Evolutionary conservation across 139 green algal genomes (phyloP), one percentile per base, ranked within the genome.

Genomic region (Chlamydomonas applanata): DNA sequence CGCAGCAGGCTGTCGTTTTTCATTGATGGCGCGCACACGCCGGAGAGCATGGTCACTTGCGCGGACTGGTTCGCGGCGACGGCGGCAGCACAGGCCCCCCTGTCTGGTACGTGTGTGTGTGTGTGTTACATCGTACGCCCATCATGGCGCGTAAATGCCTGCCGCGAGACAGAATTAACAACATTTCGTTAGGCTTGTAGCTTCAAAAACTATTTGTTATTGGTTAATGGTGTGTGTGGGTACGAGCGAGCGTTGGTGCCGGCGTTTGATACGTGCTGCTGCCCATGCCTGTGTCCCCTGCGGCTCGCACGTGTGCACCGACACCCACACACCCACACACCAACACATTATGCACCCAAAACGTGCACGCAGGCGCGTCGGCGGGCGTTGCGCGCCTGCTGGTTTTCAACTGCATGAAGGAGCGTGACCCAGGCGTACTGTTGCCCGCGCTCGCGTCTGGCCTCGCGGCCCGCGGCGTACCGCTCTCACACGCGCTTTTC

Each of bases 11-110:
- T 99, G 61, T 88, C 85, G 0, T 95, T 97, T 69, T 99, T 84
- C 72, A 82, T 99, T 27, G 96, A 99, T 75, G 96, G 96, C 14
- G 96, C 96, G 2, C 96, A 99, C 81, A 98, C 96, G 11, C 81
- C 87, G 0, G 96, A 99, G 79, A 97, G 91, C 85, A 94, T 98
- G 87, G 85, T 74, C 1, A 85, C 83, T 16, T 98, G 95, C 77
- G 95, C 79, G 0, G 56, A 88, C 3, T 99, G 96, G 96, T 99
- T 98, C 85, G 84, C 79, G 0, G 76, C 80, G 2, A 70, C 53
- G 59, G 45, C 76, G 19, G 33, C 32, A 29, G 27, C 59, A 17
- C 59, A 66, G 20, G n/a, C 59, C 3, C 25, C 25, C 4, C 4
- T 27, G 27, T 25, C 25, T 40, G 59, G 59, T 66, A 36, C 20